Conservation (phyloP, 768 basidiomycete species). For the Phlebiopsis flavidoalba region DNA sequence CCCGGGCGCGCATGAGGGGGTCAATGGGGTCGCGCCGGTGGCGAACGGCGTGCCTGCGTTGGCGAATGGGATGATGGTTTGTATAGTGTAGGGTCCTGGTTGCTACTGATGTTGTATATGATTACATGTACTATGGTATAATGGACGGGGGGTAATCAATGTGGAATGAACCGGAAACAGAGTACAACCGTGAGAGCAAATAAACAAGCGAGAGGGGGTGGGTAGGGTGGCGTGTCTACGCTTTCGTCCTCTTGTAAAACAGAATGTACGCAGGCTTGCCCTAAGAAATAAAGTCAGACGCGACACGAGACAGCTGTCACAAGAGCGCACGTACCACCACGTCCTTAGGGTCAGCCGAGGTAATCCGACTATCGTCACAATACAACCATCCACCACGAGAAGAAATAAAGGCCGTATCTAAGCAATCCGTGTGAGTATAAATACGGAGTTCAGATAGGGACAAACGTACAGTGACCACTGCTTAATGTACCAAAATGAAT, state of each 20-base stretch:
- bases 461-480: constrained; percentile 87
- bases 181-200: constrained; percentile 9
- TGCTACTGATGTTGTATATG: constrained; percentile 19
- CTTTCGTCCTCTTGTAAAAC: constrained; percentile 44
- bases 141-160: constrained; percentile 12
- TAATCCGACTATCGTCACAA: constrained; percentile 90
- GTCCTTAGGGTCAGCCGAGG: constrained; percentile 65
- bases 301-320: constrained; percentile 1
- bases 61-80: constrained; percentile 17
- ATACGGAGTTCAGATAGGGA: not conserved
- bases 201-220: constrained; percentile 11
- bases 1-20: constrained; percentile 3
- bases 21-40: constrained; percentile 1
- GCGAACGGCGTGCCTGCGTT: constrained; percentile 15
- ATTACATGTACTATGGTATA: constrained; percentile 36
- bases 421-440: constrained; percentile 3
- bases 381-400: constrained; percentile 87
- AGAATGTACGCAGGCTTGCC: constrained; percentile 70
- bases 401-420: constrained; percentile 91
- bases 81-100: constrained; percentile 7
- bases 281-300: constrained; percentile 38
- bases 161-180: not conserved
- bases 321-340: constrained; percentile 62
- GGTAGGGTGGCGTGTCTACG: constrained; percentile 5
- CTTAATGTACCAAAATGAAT: constrained; percentile 93